Base-by-base conservation (phyloP, 768 basidiomycete species). In the Tephrocybe sp. region DNA sequence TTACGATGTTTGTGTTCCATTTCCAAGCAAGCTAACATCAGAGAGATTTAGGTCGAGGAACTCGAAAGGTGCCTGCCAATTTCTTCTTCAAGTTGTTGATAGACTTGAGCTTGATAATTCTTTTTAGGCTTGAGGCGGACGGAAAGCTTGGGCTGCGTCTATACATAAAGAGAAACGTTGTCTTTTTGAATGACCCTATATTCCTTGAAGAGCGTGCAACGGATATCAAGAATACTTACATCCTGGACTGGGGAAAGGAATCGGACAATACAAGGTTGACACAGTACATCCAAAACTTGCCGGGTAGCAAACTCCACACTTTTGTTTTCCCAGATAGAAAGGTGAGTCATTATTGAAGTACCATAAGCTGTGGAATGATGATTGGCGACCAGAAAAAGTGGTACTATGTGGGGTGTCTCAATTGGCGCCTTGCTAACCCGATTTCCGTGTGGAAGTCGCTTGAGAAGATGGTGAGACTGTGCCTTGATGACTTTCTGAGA, bases 111-210 rank as follows among this genome's bases (percentile, higher is more conserved):
- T 6, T n/a, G 16, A 15, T 9, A 39, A 21, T 49, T 22, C 15
- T 42, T 51, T 41, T 11, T 16, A 77, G 74, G 44, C 68, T 73
- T 43, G 55, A 61, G 28, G 61, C 60, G n/a, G 64, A 65, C 52
- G 54, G 64, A 15, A 71, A 74, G 16, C 61, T 76, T n/a, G 66
- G 73, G 51, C 65, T 80, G 51, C 71, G 75, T 4, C 44, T 83
- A 12, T 69, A 73, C 42, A 71, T 74, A 9, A 51, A 65, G 7
- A 47, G 45, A 2, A 53, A 71, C 8, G 59, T 76, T 54, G 79
- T 75, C 0, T 85, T 84, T 51, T 32, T 84, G 8, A 74, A 79
- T 41, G 77, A 82, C 49, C 84, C 84, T 0, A 66, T 84, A 26
- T 67, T 80, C 21, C 67, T 83, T 32, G 83, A 86, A 43, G 72